Evolutionary conservation across 2,329 filamentous ascomycete species (phyloP), one percentile per base, ranked within the genome.

Genomic region (Dothiorella sarmentorum): DNA sequence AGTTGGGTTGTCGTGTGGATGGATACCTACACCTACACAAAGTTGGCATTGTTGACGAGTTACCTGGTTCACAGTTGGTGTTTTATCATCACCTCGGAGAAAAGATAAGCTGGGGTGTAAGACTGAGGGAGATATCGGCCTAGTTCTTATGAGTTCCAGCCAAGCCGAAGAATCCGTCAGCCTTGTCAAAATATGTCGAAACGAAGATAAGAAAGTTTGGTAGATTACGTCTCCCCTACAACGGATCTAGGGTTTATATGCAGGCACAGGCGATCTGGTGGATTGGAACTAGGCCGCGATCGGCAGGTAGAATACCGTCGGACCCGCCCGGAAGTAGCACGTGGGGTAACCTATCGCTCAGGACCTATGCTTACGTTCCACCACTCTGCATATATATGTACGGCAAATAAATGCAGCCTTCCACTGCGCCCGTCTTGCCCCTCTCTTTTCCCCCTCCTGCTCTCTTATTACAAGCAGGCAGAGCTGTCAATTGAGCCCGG

Each of bases 211-310:
- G 45, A 26, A 35, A 31, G 45, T 17, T n/a, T 17, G 20, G 18
- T 13, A 24, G 45, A 51, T 51, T 51, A 51, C 45, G 45, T 51
- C 45, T 35, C 45, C 45, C 29, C 42, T 11, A n/a, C 20, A 22
- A 9, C 22, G 17, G 44, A 49, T 49, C 27, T 49, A 20, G 13
- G 10, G 31, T 11, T 9, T 27, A 22, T 20, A 53, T 53, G 49
- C 33, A 53, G 49, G 49, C 33, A 53, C 49, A 35, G 49, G 49
- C 49, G 49, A 53, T 53, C 49, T 40, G 24, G 15, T 40, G 43
- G 26, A 15, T 17, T 7, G 15, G 22, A 24, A 20, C 49, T 53
- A 53, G 10, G n/a, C 49, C 33, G 20, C 49, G 49, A 53, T 53
- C 38, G 40, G 49, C 49, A 53, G 49, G 49, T 53, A 18, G 40